phyloP scores from a whole-genome alignment of 306 rosid genomes.

The Ceratonia siliqua region DNA sequence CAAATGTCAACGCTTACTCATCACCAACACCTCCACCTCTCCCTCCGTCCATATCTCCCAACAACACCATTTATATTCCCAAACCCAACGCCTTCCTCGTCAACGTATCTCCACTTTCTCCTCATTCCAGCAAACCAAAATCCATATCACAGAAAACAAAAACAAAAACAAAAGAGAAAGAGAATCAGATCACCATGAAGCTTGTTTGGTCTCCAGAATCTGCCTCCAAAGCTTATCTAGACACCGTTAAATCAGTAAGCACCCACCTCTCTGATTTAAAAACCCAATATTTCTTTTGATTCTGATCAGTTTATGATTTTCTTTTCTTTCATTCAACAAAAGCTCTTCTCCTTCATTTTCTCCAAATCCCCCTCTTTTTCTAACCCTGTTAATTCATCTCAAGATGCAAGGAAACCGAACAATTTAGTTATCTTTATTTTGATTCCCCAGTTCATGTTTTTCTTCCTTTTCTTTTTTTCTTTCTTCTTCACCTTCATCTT shows the following conservation, averaged over 20 bases:
- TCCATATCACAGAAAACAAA: neutral
- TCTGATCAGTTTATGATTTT: no score
- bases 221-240: conserved; percentile 75
- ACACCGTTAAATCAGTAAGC: conserved; percentile 79
- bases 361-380: no score
- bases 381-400: no score
- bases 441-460: neutral
- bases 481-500: neutral
- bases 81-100: conserved; percentile 17
- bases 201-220: conserved; percentile 92
- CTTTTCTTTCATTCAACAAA: no score
- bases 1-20: conserved; percentile 49
- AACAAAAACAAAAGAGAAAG: neutral
- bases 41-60: neutral
- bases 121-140: neutral
- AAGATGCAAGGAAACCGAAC: no score
- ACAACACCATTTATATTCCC: neutral
- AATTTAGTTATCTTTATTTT: neutral
- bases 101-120: neutral
- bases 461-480: no score
- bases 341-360: no score
- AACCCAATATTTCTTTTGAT: neutral
- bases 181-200: conserved; percentile 56
- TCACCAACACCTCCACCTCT: neutral
- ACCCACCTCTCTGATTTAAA: neutral